Percentiles rank a stretch among this genome's conserved stretches.
phyloP scores from a whole-genome alignment of 345 rosid species.

The Jatropha curcas region DNA sequence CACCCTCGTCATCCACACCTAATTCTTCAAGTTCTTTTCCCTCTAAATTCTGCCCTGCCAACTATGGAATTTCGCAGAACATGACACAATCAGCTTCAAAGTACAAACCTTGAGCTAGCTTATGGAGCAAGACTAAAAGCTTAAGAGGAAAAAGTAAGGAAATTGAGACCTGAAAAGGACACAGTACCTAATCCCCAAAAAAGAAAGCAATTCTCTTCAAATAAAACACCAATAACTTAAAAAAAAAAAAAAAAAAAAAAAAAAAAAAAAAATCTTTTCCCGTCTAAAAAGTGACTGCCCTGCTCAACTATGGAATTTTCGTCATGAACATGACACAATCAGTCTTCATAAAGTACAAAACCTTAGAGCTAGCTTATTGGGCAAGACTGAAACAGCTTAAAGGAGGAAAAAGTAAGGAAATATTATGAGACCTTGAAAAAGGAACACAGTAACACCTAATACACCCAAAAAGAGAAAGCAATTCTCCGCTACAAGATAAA shows the following conservation, averaged over 20 bases:
- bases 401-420: too few relatives aligned
- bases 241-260: not conserved
- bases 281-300: too few relatives aligned
- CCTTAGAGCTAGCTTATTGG: too few relatives aligned
- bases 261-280: conserved; percentile 4
- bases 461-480: too few relatives aligned
- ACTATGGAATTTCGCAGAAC: conserved; percentile 40
- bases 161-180: not conserved
- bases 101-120: conserved; percentile 2
- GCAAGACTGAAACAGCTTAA: too few relatives aligned
- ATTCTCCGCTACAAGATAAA: too few relatives aligned
- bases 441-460: too few relatives aligned
- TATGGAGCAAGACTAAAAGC: conserved; percentile 5
- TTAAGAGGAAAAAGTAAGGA: not conserved
- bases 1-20: conserved; percentile 54
- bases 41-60: conserved; percentile 47
- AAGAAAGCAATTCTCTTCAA: not conserved
- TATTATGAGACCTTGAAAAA: too few relatives aligned
- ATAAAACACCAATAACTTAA: not conserved
- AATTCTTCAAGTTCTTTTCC: conserved; percentile 49
- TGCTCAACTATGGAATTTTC: too few relatives aligned
- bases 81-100: conserved; percentile 14
- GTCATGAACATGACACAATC: too few relatives aligned
- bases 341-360: too few relatives aligned
- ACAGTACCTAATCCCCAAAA: not conserved